phyloP scores from a whole-genome alignment of 2,329 filamentous ascomycete genomes.

The Fusarium metavorans region DNA sequence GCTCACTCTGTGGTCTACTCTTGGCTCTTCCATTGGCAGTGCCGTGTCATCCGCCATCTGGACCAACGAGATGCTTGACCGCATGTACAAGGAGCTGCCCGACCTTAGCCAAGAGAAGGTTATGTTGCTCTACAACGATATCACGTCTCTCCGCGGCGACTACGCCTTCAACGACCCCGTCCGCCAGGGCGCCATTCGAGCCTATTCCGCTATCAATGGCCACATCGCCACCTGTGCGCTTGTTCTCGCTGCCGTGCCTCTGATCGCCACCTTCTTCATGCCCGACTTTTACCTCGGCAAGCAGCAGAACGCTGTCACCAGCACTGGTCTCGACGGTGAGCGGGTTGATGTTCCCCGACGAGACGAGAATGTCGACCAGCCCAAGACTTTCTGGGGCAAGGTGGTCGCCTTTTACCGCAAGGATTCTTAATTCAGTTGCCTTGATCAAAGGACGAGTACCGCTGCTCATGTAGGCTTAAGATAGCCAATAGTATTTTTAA shows the following conservation, averaged over 20 bases:
- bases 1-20: slow-evolving; percentile 54
- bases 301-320: slow-evolving; percentile 51
- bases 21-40: slow-evolving; percentile 54
- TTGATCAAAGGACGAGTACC: neutral
- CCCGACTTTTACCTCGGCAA: slow-evolving; percentile 54
- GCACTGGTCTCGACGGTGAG: slow-evolving; percentile 49
- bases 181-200: slow-evolving; percentile 53
- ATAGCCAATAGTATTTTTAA: neutral
- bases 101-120: slow-evolving; percentile 40
- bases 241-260: slow-evolving; percentile 46
- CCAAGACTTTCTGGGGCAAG: slow-evolving; percentile 15
- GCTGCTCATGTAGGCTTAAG: neutral
- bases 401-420: slow-evolving; percentile 19
- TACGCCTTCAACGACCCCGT: slow-evolving; percentile 51
- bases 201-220: slow-evolving; percentile 50
- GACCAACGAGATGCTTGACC: slow-evolving; percentile 53
- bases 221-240: slow-evolving; percentile 51
- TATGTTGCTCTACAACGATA: slow-evolving; percentile 49
- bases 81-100: slow-evolving; percentile 49
- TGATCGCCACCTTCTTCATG: slow-evolving; percentile 55
- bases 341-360: slow-evolving; percentile 38
- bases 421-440: neutral
- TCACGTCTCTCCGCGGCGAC: slow-evolving; percentile 47
- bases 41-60: slow-evolving; percentile 54
- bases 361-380: neutral